Conservation (phyloP, 2,329 filamentous ascomycete species). For the Lasiodiplodia hormozganensis region DNA sequence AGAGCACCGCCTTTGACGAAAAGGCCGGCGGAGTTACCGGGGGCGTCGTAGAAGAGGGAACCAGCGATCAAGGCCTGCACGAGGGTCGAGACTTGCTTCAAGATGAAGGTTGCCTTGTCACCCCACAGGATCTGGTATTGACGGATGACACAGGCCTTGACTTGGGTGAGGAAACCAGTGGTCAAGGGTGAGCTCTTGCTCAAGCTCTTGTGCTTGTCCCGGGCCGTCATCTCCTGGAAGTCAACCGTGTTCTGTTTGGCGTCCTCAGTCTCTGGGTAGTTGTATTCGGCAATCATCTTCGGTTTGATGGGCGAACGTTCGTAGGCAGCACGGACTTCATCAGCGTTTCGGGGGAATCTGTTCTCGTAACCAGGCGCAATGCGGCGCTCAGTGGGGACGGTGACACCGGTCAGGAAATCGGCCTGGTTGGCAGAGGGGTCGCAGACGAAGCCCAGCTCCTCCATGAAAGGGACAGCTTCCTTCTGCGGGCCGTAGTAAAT, state of each 20-base stretch:
- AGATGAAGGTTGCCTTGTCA: slow-evolving; percentile 68
- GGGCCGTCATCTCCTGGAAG: slow-evolving; percentile 61
- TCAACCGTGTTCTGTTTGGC: slow-evolving; percentile 47
- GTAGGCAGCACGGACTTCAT: slow-evolving; percentile 55
- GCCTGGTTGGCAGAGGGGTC: slow-evolving; percentile 68
- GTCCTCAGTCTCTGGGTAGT: slow-evolving; percentile 62
- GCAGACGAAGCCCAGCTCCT: slow-evolving; percentile 71
- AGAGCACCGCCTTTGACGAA: slow-evolving; percentile 70
- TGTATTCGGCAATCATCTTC: slow-evolving; percentile 62
- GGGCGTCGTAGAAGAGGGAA: slow-evolving; percentile 72
- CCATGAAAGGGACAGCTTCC: slow-evolving; percentile 70
- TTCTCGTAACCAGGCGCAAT: slow-evolving; percentile 49
- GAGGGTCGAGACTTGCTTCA: slow-evolving; percentile 66
- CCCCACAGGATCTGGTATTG: slow-evolving; percentile 72
- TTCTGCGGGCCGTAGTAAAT: slow-evolving; percentile 73
- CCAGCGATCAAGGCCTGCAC: slow-evolving; percentile 68
- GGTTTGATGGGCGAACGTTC: slow-evolving; percentile 57
- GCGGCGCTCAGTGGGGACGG: slow-evolving; percentile 53
- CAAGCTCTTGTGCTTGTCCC: slow-evolving; percentile 64
- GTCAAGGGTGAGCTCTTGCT: slow-evolving; percentile 62
- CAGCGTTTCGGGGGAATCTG: slow-evolving; percentile 51
- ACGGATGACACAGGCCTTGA: slow-evolving; percentile 62
- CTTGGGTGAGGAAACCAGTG: slow-evolving; percentile 48
- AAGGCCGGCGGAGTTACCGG: slow-evolving; percentile 63
- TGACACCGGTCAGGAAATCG: slow-evolving; percentile 80